Conservation (phyloP, 23 red algal genomes). For the Gracilaria domingensis region DNA sequence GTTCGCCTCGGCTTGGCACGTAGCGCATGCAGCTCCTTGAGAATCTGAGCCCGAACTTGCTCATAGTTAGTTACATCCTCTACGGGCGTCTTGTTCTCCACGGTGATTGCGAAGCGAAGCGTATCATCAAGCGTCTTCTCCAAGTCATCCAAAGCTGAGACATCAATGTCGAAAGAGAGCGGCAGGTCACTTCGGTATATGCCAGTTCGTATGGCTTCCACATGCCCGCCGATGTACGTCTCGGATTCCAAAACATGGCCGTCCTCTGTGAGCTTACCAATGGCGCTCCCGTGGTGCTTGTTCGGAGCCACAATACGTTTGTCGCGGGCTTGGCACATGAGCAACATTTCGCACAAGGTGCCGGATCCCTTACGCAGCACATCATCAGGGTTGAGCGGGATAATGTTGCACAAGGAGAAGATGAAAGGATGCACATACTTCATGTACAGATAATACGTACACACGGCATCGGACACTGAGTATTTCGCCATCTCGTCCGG, state of each 20-base stretch:
- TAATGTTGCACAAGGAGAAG: conserved; percentile 96
- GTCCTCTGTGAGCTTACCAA: conserved; percentile 72
- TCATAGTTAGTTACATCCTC: conserved; percentile 90
- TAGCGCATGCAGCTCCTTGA: conserved; percentile 65
- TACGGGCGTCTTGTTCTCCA: conserved; percentile 55
- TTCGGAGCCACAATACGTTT: conserved; percentile 91
- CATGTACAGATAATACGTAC: conserved; percentile 97
- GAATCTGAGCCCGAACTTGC: conserved; percentile 64
- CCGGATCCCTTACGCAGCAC: conserved; percentile 97
- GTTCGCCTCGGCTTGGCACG: conserved; percentile 28
- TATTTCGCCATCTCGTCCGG: conserved; percentile 94
- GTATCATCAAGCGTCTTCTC: conserved; percentile 72
- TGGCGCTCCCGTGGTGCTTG: conserved; percentile 70
- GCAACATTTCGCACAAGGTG: conserved; percentile 95
- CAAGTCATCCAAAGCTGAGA: conserved; percentile 77
- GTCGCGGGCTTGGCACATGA: conserved; percentile 91
- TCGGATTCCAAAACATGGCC: conserved; percentile 94
- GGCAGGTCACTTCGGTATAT: conserved; percentile 95
- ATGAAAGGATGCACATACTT: conserved; percentile 96
- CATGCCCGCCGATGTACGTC: conserved; percentile 99
- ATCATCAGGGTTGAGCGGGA: conserved; percentile 96
- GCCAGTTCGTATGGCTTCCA: conserved; percentile 97
- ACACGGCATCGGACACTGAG: conserved; percentile 98
- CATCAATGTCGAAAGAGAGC: conserved; percentile 64
- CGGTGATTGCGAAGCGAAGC: conserved; percentile 77